phyloP scores from a whole-genome alignment of 169 alveolate species.

The Cryptosporidium muris region DNA sequence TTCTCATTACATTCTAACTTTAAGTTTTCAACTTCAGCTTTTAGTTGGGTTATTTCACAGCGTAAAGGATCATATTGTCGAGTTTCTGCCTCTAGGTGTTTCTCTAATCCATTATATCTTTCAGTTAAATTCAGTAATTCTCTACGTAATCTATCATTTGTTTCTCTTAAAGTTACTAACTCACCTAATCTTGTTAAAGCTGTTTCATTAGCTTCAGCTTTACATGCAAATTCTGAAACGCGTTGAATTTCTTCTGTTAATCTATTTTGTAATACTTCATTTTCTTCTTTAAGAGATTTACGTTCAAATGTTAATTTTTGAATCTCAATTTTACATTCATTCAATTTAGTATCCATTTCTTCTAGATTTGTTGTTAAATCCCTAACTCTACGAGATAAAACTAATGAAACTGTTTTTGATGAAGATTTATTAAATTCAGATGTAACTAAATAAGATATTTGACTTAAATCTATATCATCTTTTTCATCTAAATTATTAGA shows the following conservation, averaged over 20 bases:
- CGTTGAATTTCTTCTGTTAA: slow-evolving; percentile 33
- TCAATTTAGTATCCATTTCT: slow-evolving; percentile 58
- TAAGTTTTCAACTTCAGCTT: slow-evolving; percentile 23
- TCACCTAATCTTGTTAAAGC: slow-evolving; percentile 63
- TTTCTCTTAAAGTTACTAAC: slow-evolving; percentile 55
- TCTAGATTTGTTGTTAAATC: slow-evolving; percentile 34
- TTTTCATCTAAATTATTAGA: slow-evolving; percentile 6
- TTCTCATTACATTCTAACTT: slow-evolving; percentile 47
- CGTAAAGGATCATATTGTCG: slow-evolving; percentile 29
- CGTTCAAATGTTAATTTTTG: slow-evolving; percentile 49
- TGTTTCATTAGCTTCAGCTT: slow-evolving; percentile 55
- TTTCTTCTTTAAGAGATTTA: slow-evolving; percentile 53
- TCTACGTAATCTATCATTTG: slow-evolving; percentile 58
- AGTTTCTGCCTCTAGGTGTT: slow-evolving; percentile 29
- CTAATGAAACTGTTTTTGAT: slow-evolving; percentile 27
- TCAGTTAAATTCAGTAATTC: slow-evolving; percentile 50
- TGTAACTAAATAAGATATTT: background rate
- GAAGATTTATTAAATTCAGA: background rate
- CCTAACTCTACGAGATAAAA: slow-evolving; percentile 50
- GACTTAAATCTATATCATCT: background rate
- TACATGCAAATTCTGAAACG: slow-evolving; percentile 54
- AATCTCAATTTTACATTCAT: slow-evolving; percentile 55
- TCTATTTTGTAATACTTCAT: slow-evolving; percentile 39
- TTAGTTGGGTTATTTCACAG: slow-evolving; percentile 47
- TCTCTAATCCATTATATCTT: slow-evolving; percentile 37